Conservation (phyloP, 2,329 filamentous ascomycete species). For the Penicillium sp. region DNA sequence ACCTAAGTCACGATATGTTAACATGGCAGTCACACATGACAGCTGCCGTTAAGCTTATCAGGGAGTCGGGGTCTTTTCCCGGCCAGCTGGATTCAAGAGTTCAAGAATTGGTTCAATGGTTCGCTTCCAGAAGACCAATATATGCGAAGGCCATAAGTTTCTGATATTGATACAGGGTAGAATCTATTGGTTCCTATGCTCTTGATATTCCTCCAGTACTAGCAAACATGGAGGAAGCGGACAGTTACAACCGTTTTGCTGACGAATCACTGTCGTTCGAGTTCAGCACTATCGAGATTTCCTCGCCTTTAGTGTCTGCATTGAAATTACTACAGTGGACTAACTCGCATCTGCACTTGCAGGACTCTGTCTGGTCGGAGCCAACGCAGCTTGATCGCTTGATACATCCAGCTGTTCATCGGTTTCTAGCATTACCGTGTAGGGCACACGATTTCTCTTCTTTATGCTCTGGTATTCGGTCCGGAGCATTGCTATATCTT, state of each 20-base stretch:
- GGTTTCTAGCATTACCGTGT: neutral
- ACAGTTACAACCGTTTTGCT: neutral
- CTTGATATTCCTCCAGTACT: neutral
- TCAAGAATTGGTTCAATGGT: neutral
- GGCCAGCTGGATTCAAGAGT: neutral
- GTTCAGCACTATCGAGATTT: neutral
- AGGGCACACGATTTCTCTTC: neutral
- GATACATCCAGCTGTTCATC: neutral
- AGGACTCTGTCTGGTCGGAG: neutral
- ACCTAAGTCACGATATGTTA: neutral
- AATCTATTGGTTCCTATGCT: neutral
- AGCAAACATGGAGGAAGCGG: neutral
- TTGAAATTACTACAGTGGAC: neutral
- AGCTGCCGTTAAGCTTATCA: neutral
- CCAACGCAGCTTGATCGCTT: neutral
- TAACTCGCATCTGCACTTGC: neutral
- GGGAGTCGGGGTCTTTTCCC: neutral
- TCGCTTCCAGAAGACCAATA: neutral
- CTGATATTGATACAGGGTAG: neutral
- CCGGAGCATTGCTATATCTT: slow-evolving; percentile 1
- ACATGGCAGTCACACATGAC: neutral
- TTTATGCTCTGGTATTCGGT: neutral
- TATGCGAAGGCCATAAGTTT: neutral
- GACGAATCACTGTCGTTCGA: neutral
- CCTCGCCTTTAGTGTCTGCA: neutral